Base-by-base conservation (phyloP, 257 asterid species). In the Penstemon davidsonii region DNA sequence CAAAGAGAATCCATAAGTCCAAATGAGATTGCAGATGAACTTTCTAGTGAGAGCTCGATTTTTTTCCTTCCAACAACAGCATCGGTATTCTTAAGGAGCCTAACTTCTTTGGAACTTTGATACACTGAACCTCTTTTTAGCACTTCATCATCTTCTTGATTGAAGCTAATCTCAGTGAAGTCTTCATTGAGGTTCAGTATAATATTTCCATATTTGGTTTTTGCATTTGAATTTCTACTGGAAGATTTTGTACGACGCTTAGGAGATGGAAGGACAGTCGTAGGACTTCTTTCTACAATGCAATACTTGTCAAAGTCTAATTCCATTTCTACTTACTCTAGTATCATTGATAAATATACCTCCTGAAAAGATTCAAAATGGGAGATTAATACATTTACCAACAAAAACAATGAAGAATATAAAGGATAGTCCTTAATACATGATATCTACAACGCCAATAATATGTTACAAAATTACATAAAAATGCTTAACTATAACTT, bases 251-350 rank as follows among this genome's bases (percentile, higher is more conserved):
- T 74, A 60, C 41, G 78, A 25, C 33, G 75, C 25, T 83, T 76
- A 5, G 85, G 83, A 71, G 88, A 64, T 36, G 86, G 96, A 61
- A 94, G 99, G 53, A 94, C 96, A 8, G 99, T 88, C 47, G 95
- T 91, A 40, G 99, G 99, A 79, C 96, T 93, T 78, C 96, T 86
- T 73, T 91, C 96, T 53, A 93, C 76, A 39, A 82, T 66, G 41
- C 96, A 90, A 49, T 88, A 92, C 79, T 90, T 92, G 81, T 88
- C 93, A 69, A 92, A 92, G 64, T 81, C 92, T 70, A 82, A 68
- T 67, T 84, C 89, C 89, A 84, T 84, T 6, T 47, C 67, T 61
- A 46, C 74, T 78, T 80, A 79, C 67, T 50, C 60, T 65, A 15
- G 62, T 52, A 77, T 75, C 91, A 85, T 83, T 73, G 79, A 73